Percentiles rank a stretch among this genome's conserved stretches.
Evolutionary conservation across 768 basidiomycete genomes (phyloP).

Genomic region (Russula olivacea): DNA sequence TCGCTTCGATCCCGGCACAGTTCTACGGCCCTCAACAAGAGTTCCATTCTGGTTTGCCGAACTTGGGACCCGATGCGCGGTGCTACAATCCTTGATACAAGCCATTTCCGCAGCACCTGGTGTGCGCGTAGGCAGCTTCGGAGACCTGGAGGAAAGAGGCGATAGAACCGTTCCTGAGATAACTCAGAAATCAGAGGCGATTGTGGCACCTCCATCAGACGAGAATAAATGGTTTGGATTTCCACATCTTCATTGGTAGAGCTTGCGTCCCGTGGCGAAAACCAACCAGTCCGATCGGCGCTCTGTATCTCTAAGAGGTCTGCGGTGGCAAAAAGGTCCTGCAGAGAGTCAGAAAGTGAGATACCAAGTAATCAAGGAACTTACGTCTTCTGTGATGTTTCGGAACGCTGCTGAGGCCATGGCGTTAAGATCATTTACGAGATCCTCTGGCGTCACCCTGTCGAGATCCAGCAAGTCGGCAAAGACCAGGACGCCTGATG

Average conservation of each 20-base stretch:
- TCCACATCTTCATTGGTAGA: slow-evolving; percentile 59
- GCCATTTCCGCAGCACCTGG: slow-evolving; percentile 72
- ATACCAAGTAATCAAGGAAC: slow-evolving; percentile 14
- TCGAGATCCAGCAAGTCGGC: slow-evolving; percentile 57
- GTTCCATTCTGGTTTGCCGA: slow-evolving; percentile 69
- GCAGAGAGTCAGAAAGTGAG: slow-evolving; percentile 13
- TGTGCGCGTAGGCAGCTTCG: slow-evolving; percentile 75
- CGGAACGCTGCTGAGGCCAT: slow-evolving; percentile 71
- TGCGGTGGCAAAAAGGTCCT: slow-evolving; percentile 74
- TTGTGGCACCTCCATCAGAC: slow-evolving; percentile 65
- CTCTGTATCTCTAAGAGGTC: slow-evolving; percentile 80
- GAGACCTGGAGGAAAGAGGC: slow-evolving; percentile 66
- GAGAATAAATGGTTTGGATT: slow-evolving; percentile 72
- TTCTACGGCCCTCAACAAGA: slow-evolving; percentile 66
- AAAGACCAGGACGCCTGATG: slow-evolving; percentile 11
- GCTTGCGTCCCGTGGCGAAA: slow-evolving; percentile 50
- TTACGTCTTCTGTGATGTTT: slow-evolving; percentile 73
- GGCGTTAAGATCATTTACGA: slow-evolving; percentile 73
- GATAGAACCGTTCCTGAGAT: slow-evolving; percentile 63
- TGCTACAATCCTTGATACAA: slow-evolving; percentile 61
- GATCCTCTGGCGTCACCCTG: slow-evolving; percentile 54
- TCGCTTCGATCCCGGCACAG: slow-evolving; percentile 62
- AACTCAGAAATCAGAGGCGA: slow-evolving; percentile 68
- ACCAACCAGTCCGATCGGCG: slow-evolving; percentile 77
- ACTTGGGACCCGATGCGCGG: slow-evolving; percentile 55